phyloP scores from a whole-genome alignment of 108 stramenopile species.

The Skeletonema tropicum region DNA sequence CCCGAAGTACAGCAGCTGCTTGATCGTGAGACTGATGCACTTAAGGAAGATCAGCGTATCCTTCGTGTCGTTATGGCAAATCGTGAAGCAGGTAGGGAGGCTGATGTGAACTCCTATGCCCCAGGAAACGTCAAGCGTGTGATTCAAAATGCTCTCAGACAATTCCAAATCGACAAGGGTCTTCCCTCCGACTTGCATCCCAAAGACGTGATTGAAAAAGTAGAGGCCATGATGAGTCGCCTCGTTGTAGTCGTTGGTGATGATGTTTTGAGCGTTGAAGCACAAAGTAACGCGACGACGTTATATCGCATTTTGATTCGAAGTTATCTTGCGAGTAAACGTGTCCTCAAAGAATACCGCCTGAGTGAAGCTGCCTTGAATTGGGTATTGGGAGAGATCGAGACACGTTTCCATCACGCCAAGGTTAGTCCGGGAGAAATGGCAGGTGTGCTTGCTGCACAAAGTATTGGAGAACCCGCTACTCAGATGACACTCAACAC shows the following conservation, averaged over 20 bases:
- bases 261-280: conserved; percentile 88
- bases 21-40: conserved; percentile 86
- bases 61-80: conserved; percentile 89
- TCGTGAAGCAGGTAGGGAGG: conserved; percentile 88
- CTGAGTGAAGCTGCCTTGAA: conserved; percentile 89
- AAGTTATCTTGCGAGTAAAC: conserved; percentile 84
- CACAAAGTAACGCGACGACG: conserved; percentile 94
- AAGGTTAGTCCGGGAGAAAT: conserved; percentile 97
- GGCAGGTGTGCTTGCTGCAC: conserved; percentile 98
- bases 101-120: conserved; percentile 84
- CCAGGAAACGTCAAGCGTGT: conserved; percentile 93
- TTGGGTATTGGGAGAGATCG: conserved; percentile 93
- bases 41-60: conserved; percentile 85
- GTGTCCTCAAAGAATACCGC: conserved; percentile 88
- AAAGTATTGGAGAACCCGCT: conserved; percentile 98
- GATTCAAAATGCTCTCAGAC: conserved; percentile 91
- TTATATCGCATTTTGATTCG: conserved; percentile 93
- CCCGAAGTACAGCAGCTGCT: conserved; percentile 86
- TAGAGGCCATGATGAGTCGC: conserved; percentile 79
- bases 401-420: conserved; percentile 88
- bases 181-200: conserved; percentile 91
- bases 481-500: conserved; percentile 99
- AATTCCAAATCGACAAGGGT: conserved; percentile 89
- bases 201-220: conserved; percentile 74
- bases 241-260: conserved; percentile 94